Evolutionary conservation across 2,329 filamentous ascomycete genomes (phyloP).

Genomic region (Fulvia fulva): DNA sequence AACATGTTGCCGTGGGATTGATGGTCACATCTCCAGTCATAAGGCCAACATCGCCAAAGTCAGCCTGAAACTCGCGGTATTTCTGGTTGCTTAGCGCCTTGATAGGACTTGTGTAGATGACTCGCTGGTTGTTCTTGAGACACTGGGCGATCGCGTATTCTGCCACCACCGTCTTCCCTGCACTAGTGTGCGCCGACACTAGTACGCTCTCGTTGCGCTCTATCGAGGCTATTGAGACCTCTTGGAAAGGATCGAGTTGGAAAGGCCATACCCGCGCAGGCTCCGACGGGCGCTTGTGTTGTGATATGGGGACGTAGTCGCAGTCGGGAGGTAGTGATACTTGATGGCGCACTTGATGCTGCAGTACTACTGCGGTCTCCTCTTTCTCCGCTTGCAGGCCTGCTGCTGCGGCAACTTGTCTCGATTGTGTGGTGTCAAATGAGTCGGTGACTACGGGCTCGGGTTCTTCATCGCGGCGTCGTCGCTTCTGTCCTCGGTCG

Average conservation of each 20-base stretch:
- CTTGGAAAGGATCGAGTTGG: constrained; percentile 94
- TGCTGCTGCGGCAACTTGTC: constrained; percentile 78
- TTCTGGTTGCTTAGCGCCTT: constrained; percentile 99
- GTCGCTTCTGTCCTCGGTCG: constrained; percentile 57
- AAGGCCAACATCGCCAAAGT: constrained; percentile 93
- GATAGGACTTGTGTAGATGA: constrained; percentile 99
- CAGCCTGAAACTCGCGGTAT: constrained; percentile 90
- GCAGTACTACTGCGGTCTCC: constrained; percentile 70
- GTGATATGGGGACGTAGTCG: constrained; percentile 77
- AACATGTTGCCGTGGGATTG: constrained; percentile 93
- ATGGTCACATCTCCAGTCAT: constrained; percentile 99
- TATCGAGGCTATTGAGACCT: constrained; percentile 89
- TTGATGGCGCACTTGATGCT: constrained; percentile 98
- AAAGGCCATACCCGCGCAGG: constrained; percentile 84
- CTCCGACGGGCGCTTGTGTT: constrained; percentile 84
- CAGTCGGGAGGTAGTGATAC: constrained; percentile 83
- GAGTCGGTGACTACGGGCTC: constrained; percentile 85
- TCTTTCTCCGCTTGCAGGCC: constrained; percentile 64
- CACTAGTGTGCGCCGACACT: constrained; percentile 94
- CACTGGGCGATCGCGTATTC: constrained; percentile 98
- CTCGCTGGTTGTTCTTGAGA: constrained; percentile 92
- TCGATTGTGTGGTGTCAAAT: constrained; percentile 90
- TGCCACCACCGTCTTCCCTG: constrained; percentile 95
- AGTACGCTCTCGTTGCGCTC: constrained; percentile 94
- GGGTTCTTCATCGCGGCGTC: constrained; percentile 60